Evolutionary conservation across 2,329 filamentous ascomycete species (phyloP).

Genomic region (Pestalotiopsis sp.): DNA sequence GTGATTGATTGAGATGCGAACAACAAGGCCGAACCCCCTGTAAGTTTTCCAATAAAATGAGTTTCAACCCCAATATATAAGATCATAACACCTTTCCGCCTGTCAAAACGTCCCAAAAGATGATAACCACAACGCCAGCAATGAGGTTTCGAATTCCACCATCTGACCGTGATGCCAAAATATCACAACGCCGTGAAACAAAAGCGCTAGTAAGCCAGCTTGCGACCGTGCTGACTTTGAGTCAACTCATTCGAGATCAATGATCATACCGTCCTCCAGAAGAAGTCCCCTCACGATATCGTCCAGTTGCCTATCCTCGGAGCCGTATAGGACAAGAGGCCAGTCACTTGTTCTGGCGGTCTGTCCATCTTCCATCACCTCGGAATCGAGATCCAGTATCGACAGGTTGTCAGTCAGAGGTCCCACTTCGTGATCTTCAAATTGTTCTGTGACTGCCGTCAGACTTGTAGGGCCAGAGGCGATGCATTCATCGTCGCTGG

Average conservation of each 20-base stretch:
- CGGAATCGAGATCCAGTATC: not conserved
- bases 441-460: not conserved
- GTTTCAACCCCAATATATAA: too few relatives aligned
- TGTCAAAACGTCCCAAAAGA: too few relatives aligned
- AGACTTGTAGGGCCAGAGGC: not conserved
- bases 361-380: not conserved
- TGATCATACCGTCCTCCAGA: not conserved
- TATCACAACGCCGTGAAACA: too few relatives aligned
- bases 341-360: not conserved
- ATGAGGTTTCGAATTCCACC: too few relatives aligned
- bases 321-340: not conserved
- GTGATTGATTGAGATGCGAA: too few relatives aligned
- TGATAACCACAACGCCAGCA: too few relatives aligned
- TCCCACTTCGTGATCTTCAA: not conserved
- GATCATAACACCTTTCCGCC: too few relatives aligned
- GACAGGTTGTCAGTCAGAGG: not conserved
- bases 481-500: not conserved
- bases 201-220: too few relatives aligned
- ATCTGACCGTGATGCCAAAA: too few relatives aligned
- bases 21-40: too few relatives aligned
- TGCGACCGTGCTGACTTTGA: too few relatives aligned
- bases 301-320: not conserved
- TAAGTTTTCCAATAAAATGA: too few relatives aligned
- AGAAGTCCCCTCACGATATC: not conserved
- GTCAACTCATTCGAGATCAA: not conserved